A percentile compares a stretch with the other conserved stretches of the same genome.
Conservation (phyloP, 805 yeast species). For the Brettanomyces naardenensis region DNA sequence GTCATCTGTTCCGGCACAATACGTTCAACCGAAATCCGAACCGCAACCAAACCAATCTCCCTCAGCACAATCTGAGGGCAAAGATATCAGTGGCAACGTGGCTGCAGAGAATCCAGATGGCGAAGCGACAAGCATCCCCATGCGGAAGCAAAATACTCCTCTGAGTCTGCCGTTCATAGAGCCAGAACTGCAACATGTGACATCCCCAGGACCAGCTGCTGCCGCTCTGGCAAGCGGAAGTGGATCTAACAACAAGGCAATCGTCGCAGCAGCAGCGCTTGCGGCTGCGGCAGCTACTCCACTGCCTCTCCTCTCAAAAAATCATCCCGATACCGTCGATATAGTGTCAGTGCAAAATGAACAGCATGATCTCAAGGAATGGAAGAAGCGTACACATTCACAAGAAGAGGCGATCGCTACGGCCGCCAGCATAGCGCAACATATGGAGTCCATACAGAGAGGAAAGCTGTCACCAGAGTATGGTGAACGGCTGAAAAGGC, state of each 20-base stretch:
- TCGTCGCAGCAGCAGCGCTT: conserved; percentile 76
- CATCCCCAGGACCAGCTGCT: conserved; percentile 32
- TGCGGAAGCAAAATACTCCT: background rate
- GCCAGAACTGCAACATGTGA: conserved; percentile 7
- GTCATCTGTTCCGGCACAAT: background rate
- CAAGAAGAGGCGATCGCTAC: background rate
- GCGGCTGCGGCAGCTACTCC: conserved; percentile 80
- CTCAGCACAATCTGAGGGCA: background rate
- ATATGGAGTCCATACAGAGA: background rate
- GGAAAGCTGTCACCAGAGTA: background rate
- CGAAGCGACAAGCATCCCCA: background rate
- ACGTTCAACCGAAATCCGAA: background rate
- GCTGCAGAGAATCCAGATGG: background rate
- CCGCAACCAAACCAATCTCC: background rate
- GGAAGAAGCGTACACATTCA: background rate
- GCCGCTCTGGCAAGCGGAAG: conserved; percentile 27
- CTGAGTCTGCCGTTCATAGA: background rate
- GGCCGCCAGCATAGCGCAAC: background rate
- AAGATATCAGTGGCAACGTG: background rate
- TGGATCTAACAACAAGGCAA: conserved; percentile 37
- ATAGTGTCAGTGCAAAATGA: background rate
- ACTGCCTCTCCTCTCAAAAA: conserved; percentile 34
- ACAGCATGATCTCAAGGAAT: too few relatives aligned
- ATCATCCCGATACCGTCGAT: background rate
- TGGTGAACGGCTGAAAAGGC: background rate